phyloP scores from a whole-genome alignment of 176 grass and related monocot species.

The Oropetium thomaeum region DNA sequence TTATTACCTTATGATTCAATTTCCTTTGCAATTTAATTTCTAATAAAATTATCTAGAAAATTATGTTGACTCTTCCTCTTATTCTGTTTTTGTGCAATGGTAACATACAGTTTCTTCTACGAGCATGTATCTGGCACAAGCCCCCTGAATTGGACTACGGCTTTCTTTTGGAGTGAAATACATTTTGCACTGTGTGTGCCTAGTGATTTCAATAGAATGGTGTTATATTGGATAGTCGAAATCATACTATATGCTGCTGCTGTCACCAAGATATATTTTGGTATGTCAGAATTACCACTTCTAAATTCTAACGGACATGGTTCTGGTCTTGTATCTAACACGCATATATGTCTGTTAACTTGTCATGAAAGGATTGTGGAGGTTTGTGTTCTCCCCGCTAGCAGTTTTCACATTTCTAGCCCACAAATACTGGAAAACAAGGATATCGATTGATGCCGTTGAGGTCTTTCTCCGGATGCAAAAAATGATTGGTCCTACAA shows the following conservation, averaged over 20 bases:
- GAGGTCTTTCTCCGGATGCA: conserved; percentile 50
- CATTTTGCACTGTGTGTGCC: neutral
- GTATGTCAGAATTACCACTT: neutral
- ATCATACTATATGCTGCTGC: neutral
- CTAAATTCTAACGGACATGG: neutral
- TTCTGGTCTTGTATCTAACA: neutral
- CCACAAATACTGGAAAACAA: conserved; percentile 45
- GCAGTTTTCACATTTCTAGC: conserved; percentile 18
- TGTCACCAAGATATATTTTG: neutral
- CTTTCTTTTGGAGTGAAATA: neutral
- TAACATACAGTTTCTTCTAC: neutral
- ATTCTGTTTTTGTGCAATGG: neutral
- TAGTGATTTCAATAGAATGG: rapidly evolving
- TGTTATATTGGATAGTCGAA: neutral
- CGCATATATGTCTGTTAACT: neutral
- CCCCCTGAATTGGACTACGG: neutral
- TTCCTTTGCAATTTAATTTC: neutral
- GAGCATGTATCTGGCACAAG: neutral
- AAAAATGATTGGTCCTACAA: conserved; percentile 11
- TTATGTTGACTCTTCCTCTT: neutral
- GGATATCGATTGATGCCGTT: conserved; percentile 24
- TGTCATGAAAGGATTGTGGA: conserved; percentile 10
- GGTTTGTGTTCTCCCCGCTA: neutral
- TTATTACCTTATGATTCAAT: neutral
- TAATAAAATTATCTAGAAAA: no score